Evolutionary conservation across 192 early-diverging fungal species (phyloP).

Genomic region (Geosiphon pyriformis): DNA sequence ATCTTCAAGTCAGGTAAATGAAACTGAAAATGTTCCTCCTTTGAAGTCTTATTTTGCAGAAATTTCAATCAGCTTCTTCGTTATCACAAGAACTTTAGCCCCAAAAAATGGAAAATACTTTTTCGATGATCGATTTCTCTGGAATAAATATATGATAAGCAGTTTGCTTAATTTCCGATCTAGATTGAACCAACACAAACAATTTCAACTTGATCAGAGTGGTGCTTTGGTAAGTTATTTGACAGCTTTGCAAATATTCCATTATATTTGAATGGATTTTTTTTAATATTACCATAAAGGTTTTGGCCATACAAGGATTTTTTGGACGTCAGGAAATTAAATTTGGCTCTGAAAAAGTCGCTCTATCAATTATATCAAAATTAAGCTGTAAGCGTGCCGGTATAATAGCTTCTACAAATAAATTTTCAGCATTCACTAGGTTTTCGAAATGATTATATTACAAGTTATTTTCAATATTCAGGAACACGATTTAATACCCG

Average conservation of each 20-base stretch:
- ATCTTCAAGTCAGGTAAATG: conserved; percentile 60
- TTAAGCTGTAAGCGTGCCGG: conserved; percentile 70
- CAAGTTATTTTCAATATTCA: conserved; percentile 43
- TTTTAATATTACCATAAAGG: conserved; percentile 34
- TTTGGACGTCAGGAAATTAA: conserved; percentile 48
- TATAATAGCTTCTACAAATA: conserved; percentile 11
- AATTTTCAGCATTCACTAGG: background rate
- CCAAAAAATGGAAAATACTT: conserved; percentile 51
- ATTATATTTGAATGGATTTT: conserved; percentile 5
- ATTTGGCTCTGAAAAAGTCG: conserved; percentile 33
- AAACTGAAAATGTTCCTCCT: conserved; percentile 21
- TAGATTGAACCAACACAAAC: conserved; percentile 59
- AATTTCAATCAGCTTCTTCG: background rate
- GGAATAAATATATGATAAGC: conserved; percentile 85
- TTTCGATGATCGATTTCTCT: conserved; percentile 76
- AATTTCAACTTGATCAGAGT: conserved; percentile 61
- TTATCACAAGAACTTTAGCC: background rate
- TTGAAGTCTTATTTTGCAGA: background rate
- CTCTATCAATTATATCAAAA: conserved; percentile 65
- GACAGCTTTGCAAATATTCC: background rate
- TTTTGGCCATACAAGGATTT: conserved; percentile 73
- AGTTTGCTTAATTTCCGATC: conserved; percentile 76
- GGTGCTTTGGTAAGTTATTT: conserved; percentile 60
- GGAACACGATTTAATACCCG: conserved; percentile 93
- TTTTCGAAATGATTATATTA: background rate